These are phyloP conservation scores for Ichthyophthirius multifiliis DNA, from an alignment of 169 alveolate genomes.

Conservation along the genomic window DNA sequence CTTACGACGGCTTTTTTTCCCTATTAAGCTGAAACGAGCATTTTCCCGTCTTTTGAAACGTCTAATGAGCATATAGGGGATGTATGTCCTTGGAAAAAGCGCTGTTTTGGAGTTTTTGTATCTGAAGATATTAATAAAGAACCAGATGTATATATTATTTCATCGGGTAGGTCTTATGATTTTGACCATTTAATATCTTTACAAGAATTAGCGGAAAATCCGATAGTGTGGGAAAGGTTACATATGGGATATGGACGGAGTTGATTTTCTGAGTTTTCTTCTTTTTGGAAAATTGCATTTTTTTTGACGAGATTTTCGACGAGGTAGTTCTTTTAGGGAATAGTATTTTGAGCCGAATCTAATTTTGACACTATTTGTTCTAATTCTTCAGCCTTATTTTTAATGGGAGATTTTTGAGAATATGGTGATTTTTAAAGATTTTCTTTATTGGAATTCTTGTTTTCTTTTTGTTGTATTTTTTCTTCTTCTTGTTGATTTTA, in stretches of 20 bases:
- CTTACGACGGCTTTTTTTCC: slow-evolving; percentile 73
- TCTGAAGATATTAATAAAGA: slow-evolving; percentile 67
- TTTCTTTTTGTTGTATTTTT: no score
- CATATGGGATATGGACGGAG: slow-evolving; percentile 75
- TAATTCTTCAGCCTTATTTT: no score
- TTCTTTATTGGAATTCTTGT: no score
- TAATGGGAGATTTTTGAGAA: no score
- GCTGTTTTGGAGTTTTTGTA: slow-evolving; percentile 58
- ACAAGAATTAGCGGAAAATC: slow-evolving; percentile 72
- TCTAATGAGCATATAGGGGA: slow-evolving; percentile 70
- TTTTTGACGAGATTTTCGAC: background rate
- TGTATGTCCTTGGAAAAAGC: slow-evolving; percentile 82
- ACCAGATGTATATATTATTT: slow-evolving; percentile 76
- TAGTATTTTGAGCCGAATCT: no score
- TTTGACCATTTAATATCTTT: slow-evolving; percentile 71
- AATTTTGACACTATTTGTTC: no score
- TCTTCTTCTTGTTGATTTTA: no score
- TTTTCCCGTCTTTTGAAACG: slow-evolving; percentile 73
- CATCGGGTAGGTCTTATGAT: slow-evolving; percentile 46
- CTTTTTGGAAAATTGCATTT: slow-evolving; percentile 18
- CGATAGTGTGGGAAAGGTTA: slow-evolving; percentile 69
- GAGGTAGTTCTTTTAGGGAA: no score
- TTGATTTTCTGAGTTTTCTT: no score
- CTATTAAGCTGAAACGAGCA: slow-evolving; percentile 77
- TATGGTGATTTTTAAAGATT: no score